Base-by-base conservation (phyloP, 805 yeast species). In the Saturnispora diversa region DNA sequence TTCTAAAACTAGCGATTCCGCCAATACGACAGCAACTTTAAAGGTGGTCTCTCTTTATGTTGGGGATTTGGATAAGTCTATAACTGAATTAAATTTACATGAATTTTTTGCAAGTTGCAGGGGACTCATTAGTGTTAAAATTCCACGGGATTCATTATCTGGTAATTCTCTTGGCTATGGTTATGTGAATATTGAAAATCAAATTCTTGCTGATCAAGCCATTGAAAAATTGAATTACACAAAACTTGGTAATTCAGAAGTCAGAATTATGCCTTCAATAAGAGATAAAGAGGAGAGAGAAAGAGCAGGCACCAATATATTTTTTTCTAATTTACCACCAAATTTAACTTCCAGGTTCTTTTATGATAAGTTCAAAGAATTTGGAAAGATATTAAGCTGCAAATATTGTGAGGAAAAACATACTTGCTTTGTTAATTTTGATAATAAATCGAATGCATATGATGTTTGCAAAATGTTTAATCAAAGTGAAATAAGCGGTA, bases 131-230 rank as follows among this genome's bases (percentile, higher is more conserved):
- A 72, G 83, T 4, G 75, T 77, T 23, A 80, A 79, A 52, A 65
- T 83, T 30, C 76, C 86, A 48, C 61, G 66, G 41, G 74, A 75
- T 49, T 69, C 74, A 20, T 60, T 63, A 24, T 63, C 73, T n/a
- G 71, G 71, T 19, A 60, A 67, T 36, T 74, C 87, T 1, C 60
- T 84, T 42, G 82, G 86, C 2, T 80, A 82, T 58, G 92, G 86
- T 0, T 83, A 81, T 54, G 77, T 81, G 15, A 80, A 82, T 42
- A 80, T 79, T 54, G 58, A 60, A 6, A 59, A 56, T 4, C 64
- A 65, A 32, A 51, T 58, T 8, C 80, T 74, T 39, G 85, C 85
- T 0, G 67, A 66, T 28, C 40, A 43, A 25, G 86, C 84, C 2
- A 63, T 74, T 35, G 77, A 72, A 35, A 67, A 72, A 8, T 68